Evolutionary conservation across 2,329 filamentous ascomycete species (phyloP), one percentile per base, ranked within the genome.

Genomic region (Orbilia quercus): DNA sequence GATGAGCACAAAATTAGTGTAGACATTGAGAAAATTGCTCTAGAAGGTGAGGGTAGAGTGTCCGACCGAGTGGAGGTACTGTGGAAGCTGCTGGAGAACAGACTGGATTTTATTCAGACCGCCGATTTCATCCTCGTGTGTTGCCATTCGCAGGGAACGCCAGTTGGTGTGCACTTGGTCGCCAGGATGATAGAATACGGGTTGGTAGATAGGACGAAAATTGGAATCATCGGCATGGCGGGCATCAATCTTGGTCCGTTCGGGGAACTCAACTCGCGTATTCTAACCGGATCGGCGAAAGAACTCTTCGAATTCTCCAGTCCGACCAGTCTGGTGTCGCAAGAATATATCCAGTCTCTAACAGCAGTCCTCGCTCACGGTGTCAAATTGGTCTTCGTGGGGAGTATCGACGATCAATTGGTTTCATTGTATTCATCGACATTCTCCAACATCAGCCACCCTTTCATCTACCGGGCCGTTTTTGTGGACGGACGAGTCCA

Each of bases 361-460:
- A 88, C 90, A 78, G 86, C 86, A 7, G 89, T 90, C 1, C 83
- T 99, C 5, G 85, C 89, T 14, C 90, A 91, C 77, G 92, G 93
- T 11, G 91, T 91, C 12, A 87, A 91, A 42, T 87, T 98, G 53
- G 90, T 92, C 0, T 97, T 93, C 79, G 85, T 96, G 70, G 94
- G 94, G 60, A 97, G 93, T 80, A 96, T 99, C 57, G 95, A 99
- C 80, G 95, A 99, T 80, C 95, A 99, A 80, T 84, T 99, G 1
- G 93, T 99, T 12, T 94, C 93, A 2, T 84, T 99, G 79, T 94
- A 97, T 87, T 97, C 93, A 1, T 92, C 94, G 14, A 88, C 95
- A 0, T 96, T 96, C 80, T 90, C 91, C 0, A 90, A 90, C 0
- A 88, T 92, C 2, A 88, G 88, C 18, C 95, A 99, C 78, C 95